Evolutionary conservation across 139 green algal genomes (phyloP), one percentile per base, ranked within the genome.

Genomic region (Raphidocelis subcapitata): DNA sequence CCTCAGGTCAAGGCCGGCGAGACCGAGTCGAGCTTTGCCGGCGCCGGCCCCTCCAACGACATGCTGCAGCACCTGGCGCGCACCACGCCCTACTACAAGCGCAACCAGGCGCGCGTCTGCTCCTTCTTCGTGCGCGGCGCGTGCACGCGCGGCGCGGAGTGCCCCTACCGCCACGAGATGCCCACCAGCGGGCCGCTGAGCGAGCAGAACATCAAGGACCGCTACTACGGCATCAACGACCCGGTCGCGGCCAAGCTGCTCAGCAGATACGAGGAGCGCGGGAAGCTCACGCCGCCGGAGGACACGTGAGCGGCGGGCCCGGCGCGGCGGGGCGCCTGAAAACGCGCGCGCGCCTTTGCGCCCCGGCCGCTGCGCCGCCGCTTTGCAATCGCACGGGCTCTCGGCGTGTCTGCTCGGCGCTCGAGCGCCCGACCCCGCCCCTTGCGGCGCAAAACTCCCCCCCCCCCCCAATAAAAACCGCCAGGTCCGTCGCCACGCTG

Each of bases 171-270:
- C 4, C 91, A 97, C 66, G 91, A 97, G 74, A 90, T 96, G 89
- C 90, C 89, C 51, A 80, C 76, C 28, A 75, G 76, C 23, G 81
- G 85, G 49, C 84, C 91, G 62, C 87, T 99, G 67, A 72, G 83
- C 5, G 81, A 98, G 68, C 94, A 98, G 88, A 97, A 97, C 84
- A 97, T 98, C 77, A 96, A 96, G 82, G 41, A 49, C 41, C 79
- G 63, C 23, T 99, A 98, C 86, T 98, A 97, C 68, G 95, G 95
- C 52, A 86, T 96, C 52, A 99, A 99, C 72, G 96, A 99, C 80
- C 95, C 96, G 2, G 96, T 99, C 37, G 96, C 96, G 1, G 81
- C 86, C 57, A 98, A 98, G 86, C 92, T 99, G 86, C 66, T 99
- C 68, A 70, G 73, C 2, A 70, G 88, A 0, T 86, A 86, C 20